A percentile compares a stretch with the other conserved stretches of the same genome.
These are phyloP conservation scores for Durusdinium trenchii DNA, from an alignment of 73 alveolate genomes.

Conservation along the genomic window DNA sequence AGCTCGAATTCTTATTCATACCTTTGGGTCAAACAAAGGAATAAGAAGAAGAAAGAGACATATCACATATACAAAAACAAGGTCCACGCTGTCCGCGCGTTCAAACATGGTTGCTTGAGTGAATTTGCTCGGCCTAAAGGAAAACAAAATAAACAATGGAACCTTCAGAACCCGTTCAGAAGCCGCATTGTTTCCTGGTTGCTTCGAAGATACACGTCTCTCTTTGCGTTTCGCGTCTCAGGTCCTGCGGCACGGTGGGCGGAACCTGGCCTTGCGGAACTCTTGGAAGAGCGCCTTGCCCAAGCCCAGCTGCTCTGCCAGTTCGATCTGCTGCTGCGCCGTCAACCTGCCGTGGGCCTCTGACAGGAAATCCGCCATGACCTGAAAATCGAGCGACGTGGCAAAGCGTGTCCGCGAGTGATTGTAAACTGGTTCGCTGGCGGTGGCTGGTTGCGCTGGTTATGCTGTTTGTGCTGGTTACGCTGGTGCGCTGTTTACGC, in stretches of 20 bases:
- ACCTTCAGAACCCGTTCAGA: background rate
- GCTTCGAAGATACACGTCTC: background rate
- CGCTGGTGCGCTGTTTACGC: too few relatives aligned
- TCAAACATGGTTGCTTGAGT: too few relatives aligned
- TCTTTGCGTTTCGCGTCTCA: background rate
- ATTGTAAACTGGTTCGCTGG: too few relatives aligned
- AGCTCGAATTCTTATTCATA: background rate
- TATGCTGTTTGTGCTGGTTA: too few relatives aligned
- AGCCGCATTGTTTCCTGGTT: background rate
- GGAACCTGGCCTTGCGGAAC: slow-evolving; percentile 44
- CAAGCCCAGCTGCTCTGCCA: slow-evolving; percentile 73
- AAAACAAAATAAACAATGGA: background rate
- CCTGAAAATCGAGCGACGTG: slow-evolving; percentile 12
- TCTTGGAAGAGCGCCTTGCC: slow-evolving; percentile 62
- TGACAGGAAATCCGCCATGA: slow-evolving; percentile 51
- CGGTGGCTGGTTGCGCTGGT: too few relatives aligned
- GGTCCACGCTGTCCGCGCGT: too few relatives aligned
- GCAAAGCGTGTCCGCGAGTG: too few relatives aligned
- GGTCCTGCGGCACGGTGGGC: background rate
- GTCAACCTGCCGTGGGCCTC: slow-evolving; percentile 70
- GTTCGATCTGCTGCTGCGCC: slow-evolving; percentile 53
- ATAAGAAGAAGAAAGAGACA: background rate
- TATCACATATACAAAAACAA: too few relatives aligned
- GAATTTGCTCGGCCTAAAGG: too few relatives aligned
- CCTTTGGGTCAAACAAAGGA: background rate